Conservation (phyloP, 1,284 basidiomycete species). For the Ganoderma multipileum region DNA sequence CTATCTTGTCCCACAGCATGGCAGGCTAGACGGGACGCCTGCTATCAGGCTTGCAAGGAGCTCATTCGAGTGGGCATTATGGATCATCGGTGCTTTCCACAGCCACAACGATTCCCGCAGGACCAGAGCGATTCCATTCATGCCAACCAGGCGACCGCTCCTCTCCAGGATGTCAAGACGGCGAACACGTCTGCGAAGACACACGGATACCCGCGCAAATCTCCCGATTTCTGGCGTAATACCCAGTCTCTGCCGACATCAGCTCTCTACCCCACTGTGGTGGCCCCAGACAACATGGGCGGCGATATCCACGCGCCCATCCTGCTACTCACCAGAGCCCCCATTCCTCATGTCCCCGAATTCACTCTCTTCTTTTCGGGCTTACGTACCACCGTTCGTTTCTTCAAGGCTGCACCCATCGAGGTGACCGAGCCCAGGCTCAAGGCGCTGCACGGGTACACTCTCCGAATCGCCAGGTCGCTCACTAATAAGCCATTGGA, state of each 20-base stretch:
- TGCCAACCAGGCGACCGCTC: neutral
- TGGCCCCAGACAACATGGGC: constrained; percentile 46
- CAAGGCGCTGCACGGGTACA: constrained; percentile 63
- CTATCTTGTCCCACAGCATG: constrained; percentile 50
- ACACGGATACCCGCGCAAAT: constrained; percentile 56
- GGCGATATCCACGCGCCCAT: constrained; percentile 59
- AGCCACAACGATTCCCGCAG: constrained; percentile 1
- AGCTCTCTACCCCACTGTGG: constrained; percentile 61
- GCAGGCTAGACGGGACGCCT: constrained; percentile 61
- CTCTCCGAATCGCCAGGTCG: constrained; percentile 64
- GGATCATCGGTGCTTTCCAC: constrained; percentile 58
- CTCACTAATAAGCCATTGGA: constrained; percentile 71
- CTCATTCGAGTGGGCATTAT: constrained; percentile 59
- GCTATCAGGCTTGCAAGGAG: constrained; percentile 52
- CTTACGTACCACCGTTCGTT: constrained; percentile 48
- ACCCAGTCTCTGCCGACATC: constrained; percentile 37
- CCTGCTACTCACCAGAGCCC: constrained; percentile 66
- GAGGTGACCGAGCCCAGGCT: constrained; percentile 53
- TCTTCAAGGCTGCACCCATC: constrained; percentile 57
- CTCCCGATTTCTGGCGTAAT: constrained; percentile 69
- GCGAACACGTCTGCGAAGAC: constrained; percentile 32
- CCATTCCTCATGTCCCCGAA: constrained; percentile 60
- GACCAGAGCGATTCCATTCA: neutral
- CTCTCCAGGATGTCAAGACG: constrained; percentile 11
- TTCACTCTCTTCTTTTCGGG: constrained; percentile 68